Evolutionary conservation across 1,139 yeast genomes (phyloP).

Genomic region (Nematodospora anomalae): DNA sequence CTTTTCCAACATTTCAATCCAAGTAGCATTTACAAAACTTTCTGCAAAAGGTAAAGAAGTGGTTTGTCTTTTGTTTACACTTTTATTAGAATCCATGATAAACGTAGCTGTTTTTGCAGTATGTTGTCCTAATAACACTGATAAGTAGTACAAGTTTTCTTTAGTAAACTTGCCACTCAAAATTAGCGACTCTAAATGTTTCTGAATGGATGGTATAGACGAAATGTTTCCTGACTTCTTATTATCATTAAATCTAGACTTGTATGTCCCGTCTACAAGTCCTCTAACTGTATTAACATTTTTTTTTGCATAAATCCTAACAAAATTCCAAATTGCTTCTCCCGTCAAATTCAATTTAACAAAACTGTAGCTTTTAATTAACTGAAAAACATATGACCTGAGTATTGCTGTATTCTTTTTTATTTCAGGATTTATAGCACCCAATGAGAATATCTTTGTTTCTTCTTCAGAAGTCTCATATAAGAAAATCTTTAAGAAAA

Average conservation of each 20-base stretch:
- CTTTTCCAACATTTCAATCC: conserved; percentile 61
- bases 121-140: conserved; percentile 45
- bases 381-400: conserved; percentile 51
- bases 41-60: conserved; percentile 39
- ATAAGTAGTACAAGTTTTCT: conserved; percentile 45
- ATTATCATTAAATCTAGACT: conserved; percentile 48
- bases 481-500: conserved; percentile 56
- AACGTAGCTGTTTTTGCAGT: conserved; percentile 16
- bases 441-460: conserved; percentile 61
- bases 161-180: conserved; percentile 44
- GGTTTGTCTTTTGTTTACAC: conserved; percentile 16
- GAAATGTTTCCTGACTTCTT: conserved; percentile 53
- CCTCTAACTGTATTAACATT: conserved; percentile 50
- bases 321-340: conserved; percentile 62
- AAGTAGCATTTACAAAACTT: conserved; percentile 49
- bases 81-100: conserved; percentile 15
- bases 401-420: conserved; percentile 49
- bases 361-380: conserved; percentile 53
- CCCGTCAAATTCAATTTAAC: conserved; percentile 57
- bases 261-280: conserved; percentile 54
- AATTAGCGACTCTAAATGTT: conserved; percentile 42
- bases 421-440: conserved; percentile 70
- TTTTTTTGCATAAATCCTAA: conserved; percentile 49
- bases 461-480: conserved; percentile 61
- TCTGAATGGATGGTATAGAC: conserved; percentile 44